Percentiles rank a stretch among this genome's conserved stretches.
phyloP scores from a whole-genome alignment of 2,329 filamentous ascomycete genomes.

The Diplodia scrobiculata region DNA sequence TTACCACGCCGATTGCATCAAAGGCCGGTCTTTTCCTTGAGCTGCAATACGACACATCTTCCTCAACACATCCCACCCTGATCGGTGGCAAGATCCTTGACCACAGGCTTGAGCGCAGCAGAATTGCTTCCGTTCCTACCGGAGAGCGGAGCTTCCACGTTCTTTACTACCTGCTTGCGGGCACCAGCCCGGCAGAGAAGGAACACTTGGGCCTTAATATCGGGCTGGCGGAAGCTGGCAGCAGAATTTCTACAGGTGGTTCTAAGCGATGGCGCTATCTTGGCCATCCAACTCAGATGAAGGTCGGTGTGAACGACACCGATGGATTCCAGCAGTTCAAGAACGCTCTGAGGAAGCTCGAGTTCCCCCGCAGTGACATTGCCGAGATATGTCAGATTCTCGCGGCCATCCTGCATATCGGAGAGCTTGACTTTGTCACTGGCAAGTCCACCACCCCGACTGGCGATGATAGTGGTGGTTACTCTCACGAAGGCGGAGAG shows the following conservation, averaged over 20 bases:
- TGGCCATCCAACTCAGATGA: conserved; percentile 93
- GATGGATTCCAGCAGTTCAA: conserved; percentile 98
- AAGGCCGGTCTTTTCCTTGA: conserved; percentile 96
- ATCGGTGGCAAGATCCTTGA: conserved; percentile 94
- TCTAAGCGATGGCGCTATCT: conserved; percentile 93
- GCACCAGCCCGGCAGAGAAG: conserved; percentile 89
- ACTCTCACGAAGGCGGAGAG: conserved; percentile 90
- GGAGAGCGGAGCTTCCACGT: conserved; percentile 97
- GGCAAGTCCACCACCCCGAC: conserved; percentile 75
- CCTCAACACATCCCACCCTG: conserved; percentile 79
- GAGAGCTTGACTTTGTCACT: conserved; percentile 90
- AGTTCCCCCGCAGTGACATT: conserved; percentile 90
- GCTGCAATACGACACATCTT: conserved; percentile 90
- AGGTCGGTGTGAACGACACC: conserved; percentile 92
- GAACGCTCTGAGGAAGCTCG: conserved; percentile 87
- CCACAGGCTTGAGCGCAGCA: conserved; percentile 86
- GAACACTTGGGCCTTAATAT: conserved; percentile 71
- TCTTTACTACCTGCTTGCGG: conserved; percentile 90
- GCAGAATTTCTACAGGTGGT: conserved; percentile 57
- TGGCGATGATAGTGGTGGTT: conserved; percentile 91
- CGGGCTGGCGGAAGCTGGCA: conserved; percentile 58
- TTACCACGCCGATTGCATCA: conserved; percentile 91
- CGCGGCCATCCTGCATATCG: conserved; percentile 93
- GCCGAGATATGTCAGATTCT: conserved; percentile 96
- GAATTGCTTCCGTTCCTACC: conserved; percentile 87